Conservation (phyloP, 2,329 filamentous ascomycete genomes). For the Colletotrichum higginsianum region DNA sequence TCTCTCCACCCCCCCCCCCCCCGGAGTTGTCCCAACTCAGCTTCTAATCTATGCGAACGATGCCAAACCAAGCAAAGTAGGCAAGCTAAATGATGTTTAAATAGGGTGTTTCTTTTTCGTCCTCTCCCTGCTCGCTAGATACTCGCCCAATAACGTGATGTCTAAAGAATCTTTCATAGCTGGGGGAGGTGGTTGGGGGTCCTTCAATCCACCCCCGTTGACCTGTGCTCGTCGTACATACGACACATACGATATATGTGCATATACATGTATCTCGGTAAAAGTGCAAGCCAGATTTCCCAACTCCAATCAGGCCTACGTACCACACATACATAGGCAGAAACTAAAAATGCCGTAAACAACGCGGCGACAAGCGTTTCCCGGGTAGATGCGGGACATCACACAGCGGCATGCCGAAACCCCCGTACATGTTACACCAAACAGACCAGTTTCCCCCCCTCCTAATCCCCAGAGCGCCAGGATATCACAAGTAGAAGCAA, state of each 20-base stretch:
- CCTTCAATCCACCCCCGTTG: neutral
- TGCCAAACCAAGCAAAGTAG: too few species aligned
- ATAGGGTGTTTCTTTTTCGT: too few species aligned
- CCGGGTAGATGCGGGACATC: too few species aligned
- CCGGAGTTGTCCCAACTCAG: too few species aligned
- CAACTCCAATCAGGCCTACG: too few species aligned
- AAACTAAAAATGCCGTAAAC: neutral
- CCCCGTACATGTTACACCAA: neutral
- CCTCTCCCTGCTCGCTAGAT: too few species aligned
- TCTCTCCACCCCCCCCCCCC: too few species aligned
- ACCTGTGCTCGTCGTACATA: too few species aligned
- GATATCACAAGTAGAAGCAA: neutral
- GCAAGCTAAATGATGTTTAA: too few species aligned
- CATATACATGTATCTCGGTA: neutral
- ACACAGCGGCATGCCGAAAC: neutral
- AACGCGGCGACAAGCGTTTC: neutral
- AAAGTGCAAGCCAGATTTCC: neutral
- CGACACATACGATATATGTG: too few species aligned
- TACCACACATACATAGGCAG: neutral
- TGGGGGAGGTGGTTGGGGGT: neutral
- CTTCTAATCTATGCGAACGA: too few species aligned
- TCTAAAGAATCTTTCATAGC: neutral
- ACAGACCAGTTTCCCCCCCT: neutral
- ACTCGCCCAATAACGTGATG: neutral
- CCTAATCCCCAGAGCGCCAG: neutral